Evolutionary conservation across 2,329 filamentous ascomycete genomes (phyloP).

Genomic region (Sporothrix pseudoabietina): DNA sequence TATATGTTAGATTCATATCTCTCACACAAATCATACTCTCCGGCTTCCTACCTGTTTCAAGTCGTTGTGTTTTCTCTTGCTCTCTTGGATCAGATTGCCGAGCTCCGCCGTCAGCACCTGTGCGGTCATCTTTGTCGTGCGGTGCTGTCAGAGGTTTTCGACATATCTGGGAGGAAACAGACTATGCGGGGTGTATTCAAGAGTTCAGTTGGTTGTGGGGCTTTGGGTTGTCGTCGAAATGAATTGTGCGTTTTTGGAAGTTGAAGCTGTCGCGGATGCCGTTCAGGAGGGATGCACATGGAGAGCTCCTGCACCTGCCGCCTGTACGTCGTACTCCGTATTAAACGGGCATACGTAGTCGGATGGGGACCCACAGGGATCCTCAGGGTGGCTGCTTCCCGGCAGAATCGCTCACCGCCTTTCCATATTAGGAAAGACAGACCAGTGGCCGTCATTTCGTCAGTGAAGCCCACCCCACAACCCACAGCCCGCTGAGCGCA

Average conservation of each 20-base stretch:
- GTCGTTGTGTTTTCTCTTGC: conserved; percentile 91
- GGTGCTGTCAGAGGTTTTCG: conserved; percentile 23
- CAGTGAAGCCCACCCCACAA: conserved; percentile 7
- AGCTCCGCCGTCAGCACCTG: conserved; percentile 88
- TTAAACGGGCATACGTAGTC: conserved; percentile 55
- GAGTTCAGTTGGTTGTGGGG: no score
- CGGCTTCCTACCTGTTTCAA: conserved; percentile 74
- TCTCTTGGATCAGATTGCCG: conserved; percentile 88
- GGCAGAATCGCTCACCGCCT: conserved; percentile 34
- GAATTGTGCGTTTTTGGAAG: neutral
- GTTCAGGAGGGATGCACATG: neutral
- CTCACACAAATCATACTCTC: neutral
- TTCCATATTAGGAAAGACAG: conserved; percentile 12
- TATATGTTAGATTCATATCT: neutral
- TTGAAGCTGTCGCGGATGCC: conserved; percentile 5
- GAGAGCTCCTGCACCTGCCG: conserved; percentile 15
- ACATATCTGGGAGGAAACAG: conserved; percentile 31
- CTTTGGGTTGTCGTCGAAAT: neutral
- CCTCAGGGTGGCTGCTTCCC: neutral
- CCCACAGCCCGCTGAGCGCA: conserved; percentile 4
- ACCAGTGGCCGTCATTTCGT: neutral
- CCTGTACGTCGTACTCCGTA: neutral
- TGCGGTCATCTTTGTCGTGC: conserved; percentile 71
- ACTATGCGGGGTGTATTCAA: neutral
- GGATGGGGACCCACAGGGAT: neutral